A percentile compares a stretch with the other conserved stretches of the same genome.
Evolutionary conservation across 441 rosid species (phyloP).

Genomic region (Cnidoscolus chayamansa): DNA sequence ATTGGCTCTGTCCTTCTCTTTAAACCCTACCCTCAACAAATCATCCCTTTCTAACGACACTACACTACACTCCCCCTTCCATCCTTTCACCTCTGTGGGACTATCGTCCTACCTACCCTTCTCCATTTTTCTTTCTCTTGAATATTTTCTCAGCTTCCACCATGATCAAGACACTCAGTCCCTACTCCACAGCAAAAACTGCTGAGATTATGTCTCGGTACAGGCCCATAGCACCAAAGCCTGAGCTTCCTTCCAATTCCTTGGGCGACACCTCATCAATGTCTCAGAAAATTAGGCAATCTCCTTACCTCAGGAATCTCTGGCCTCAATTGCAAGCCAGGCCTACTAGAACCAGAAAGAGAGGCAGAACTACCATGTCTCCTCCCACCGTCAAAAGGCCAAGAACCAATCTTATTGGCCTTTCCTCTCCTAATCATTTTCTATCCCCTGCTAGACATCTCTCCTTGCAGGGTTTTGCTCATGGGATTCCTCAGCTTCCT

Average conservation of each 20-base stretch:
- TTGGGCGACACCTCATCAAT: conserved; percentile 38
- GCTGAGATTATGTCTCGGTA: conserved; percentile 92
- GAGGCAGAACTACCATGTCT: conserved; percentile 57
- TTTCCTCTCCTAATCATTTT: conserved; percentile 33
- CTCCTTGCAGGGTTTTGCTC: conserved; percentile 46
- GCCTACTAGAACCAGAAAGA: conserved; percentile 82
- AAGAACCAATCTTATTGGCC: conserved; percentile 32
- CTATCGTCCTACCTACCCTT: neutral
- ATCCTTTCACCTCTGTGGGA: neutral
- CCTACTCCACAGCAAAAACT: conserved; percentile 65
- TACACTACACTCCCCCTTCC: neutral
- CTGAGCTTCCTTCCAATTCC: conserved; percentile 37
- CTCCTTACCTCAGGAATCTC: conserved; percentile 68
- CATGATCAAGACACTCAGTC: conserved; percentile 75
- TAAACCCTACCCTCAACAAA: conserved; percentile 16
- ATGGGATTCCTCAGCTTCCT: conserved; percentile 34
- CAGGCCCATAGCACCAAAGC: conserved; percentile 90
- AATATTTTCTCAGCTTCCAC: neutral
- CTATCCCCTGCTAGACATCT: conserved; percentile 33
- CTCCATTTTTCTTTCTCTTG: neutral
- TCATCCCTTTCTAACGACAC: neutral
- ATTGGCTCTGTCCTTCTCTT: conserved; percentile 37
- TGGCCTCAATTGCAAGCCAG: conserved; percentile 85
- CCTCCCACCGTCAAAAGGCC: conserved; percentile 54
- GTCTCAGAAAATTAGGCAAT: conserved; percentile 63